These are phyloP conservation scores for Smittium mucronatum DNA, from an alignment of 371 early-diverging fungal species.

Conservation along the genomic window DNA sequence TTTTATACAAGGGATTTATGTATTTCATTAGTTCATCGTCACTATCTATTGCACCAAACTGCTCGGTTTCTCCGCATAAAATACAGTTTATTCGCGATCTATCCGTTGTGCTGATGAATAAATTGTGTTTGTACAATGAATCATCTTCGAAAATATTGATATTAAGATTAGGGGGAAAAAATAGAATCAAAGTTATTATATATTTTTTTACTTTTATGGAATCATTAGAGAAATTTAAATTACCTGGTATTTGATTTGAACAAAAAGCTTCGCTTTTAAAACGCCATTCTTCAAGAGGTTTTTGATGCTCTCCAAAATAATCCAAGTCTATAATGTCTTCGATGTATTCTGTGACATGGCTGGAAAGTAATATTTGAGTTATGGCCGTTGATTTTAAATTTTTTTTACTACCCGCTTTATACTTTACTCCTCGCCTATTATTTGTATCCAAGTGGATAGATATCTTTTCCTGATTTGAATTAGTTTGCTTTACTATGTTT, in stretches of 20 bases:
- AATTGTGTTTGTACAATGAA: not conserved
- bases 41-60: not conserved
- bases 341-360: constrained; percentile 19
- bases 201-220: not conserved
- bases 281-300: not conserved
- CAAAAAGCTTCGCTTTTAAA: not conserved
- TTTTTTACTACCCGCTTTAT: not conserved
- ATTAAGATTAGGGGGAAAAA: not conserved
- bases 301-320: not conserved
- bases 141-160: not conserved
- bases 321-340: constrained; percentile 20
- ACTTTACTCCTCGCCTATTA: constrained; percentile 10
- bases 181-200: too few relatives aligned
- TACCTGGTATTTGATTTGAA: not conserved
- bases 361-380: constrained; percentile 18
- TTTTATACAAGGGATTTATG: not conserved
- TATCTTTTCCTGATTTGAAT: not conserved
- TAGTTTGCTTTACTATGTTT: constrained; percentile 17
- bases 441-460: not conserved
- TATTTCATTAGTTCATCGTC: not conserved
- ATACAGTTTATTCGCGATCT: constrained; percentile 20
- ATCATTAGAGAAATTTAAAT: not conserved
- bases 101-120: not conserved
- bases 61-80: constrained; percentile 26
- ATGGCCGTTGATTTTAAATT: constrained; percentile 7